Percentiles rank a stretch among this genome's conserved stretches.
Evolutionary conservation across 805 yeast genomes (phyloP).

Genomic region (Wickerhamomyces alni): DNA sequence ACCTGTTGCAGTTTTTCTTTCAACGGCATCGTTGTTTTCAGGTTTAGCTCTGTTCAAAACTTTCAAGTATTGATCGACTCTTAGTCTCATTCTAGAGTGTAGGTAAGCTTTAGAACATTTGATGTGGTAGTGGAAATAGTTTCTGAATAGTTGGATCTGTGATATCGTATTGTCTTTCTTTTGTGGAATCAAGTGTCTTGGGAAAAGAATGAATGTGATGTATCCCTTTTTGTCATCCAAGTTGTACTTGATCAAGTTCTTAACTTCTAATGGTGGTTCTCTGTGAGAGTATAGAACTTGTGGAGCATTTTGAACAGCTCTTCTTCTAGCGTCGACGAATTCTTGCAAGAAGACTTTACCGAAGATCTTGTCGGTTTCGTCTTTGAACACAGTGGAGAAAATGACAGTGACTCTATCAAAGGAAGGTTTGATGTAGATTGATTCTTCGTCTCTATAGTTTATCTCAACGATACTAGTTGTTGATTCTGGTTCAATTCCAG

Average conservation of each 20-base stretch:
- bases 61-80: conserved; percentile 91
- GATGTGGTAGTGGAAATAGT: conserved; percentile 97
- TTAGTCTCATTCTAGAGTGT: conserved; percentile 96
- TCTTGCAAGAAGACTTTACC: conserved; percentile 89
- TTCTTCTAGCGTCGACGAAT: conserved; percentile 91
- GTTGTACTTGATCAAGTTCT: conserved; percentile 34
- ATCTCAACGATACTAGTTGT: conserved; percentile 30
- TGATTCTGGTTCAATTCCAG: conserved; percentile 22
- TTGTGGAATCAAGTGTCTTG: conserved; percentile 63
- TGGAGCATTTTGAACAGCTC: conserved; percentile 96
- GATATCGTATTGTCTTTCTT: conserved; percentile 84
- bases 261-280: conserved; percentile 90
- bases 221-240: conserved; percentile 44
- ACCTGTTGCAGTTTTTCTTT: conserved; percentile 28
- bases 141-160: conserved; percentile 88
- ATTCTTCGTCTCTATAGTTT: conserved; percentile 89
- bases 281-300: conserved; percentile 88
- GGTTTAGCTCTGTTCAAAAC: conserved; percentile 96
- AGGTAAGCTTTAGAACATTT: conserved; percentile 97
- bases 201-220: conserved; percentile 71
- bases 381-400: conserved; percentile 90
- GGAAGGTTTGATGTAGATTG: conserved; percentile 84
- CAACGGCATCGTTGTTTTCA: conserved; percentile 71
- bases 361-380: conserved; percentile 90
- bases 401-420: conserved; percentile 96